Conservation (phyloP, 257 asterid genomes). For the Lavandula angustifolia region DNA sequence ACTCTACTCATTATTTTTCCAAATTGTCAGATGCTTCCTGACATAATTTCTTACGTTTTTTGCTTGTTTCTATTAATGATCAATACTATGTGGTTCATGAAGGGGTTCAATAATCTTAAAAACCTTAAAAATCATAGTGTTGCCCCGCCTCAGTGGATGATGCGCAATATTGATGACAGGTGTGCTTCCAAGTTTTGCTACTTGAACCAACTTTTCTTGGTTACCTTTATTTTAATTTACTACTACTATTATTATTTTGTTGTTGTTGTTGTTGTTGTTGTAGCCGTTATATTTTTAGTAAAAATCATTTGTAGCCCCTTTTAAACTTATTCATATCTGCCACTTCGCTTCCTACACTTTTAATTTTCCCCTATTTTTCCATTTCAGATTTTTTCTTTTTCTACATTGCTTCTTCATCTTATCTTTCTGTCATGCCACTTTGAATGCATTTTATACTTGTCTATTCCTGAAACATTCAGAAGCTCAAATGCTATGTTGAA, state of each 20-base stretch:
- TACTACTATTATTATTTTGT: too few species aligned
- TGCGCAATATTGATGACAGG: slow-evolving; percentile 99
- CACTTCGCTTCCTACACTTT: neutral
- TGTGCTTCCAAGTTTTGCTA: slow-evolving; percentile 35
- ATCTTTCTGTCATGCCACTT: neutral
- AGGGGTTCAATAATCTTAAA: slow-evolving; percentile 99
- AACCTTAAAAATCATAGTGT: slow-evolving; percentile 91
- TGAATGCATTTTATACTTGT: neutral
- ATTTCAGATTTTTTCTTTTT: neutral
- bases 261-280: neutral
- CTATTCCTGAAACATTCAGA: neutral
- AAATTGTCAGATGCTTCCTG: slow-evolving; percentile 17
- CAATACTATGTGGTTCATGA: slow-evolving; percentile 31
- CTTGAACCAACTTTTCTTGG: slow-evolving; percentile 4
- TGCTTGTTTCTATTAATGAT: slow-evolving; percentile 26
- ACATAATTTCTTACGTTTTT: slow-evolving; percentile 8
- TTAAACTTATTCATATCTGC: neutral
- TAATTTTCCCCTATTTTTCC: neutral
- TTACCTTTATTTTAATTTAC: slow-evolving; percentile 7
- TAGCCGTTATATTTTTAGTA: neutral
- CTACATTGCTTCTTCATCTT: neutral
- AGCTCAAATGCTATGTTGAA: neutral
- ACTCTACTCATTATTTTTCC: slow-evolving; percentile 2
- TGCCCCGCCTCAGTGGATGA: slow-evolving; percentile 98
- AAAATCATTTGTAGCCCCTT: neutral